Evolutionary conservation across 306 rosid species (phyloP).

Genomic region (Cucurbita pepo): DNA sequence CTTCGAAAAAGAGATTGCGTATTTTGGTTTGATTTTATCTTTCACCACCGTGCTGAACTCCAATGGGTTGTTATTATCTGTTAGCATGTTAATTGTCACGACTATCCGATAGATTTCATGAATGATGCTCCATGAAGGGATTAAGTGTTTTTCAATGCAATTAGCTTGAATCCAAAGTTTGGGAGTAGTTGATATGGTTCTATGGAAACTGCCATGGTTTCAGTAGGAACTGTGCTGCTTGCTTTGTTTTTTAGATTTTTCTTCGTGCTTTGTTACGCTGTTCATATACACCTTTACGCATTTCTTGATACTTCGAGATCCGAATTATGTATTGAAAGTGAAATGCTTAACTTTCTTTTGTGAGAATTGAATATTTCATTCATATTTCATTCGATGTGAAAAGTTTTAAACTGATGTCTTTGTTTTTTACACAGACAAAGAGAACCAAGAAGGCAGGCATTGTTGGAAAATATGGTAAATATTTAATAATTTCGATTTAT

Average conservation of each 20-base stretch:
- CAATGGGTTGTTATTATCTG: background rate
- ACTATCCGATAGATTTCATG: background rate
- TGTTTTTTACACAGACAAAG: conserved; percentile 47
- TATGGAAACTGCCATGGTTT: background rate
- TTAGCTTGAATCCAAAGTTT: background rate
- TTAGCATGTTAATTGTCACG: background rate
- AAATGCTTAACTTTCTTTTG: background rate
- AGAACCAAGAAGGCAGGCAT: conserved; percentile 92
- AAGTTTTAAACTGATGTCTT: background rate
- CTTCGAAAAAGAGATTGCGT: background rate
- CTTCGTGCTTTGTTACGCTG: background rate
- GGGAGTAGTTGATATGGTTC: background rate
- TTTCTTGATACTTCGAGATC: background rate
- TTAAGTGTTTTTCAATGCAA: background rate
- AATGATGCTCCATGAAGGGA: background rate
- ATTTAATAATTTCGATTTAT: background rate
- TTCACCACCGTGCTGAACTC: background rate
- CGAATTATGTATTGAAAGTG: background rate
- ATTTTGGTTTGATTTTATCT: background rate
- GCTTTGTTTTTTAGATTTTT: background rate
- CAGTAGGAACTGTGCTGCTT: background rate
- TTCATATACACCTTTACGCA: background rate
- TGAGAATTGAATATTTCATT: background rate
- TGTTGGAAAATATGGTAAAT: conserved; percentile 71
- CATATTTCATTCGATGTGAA: background rate